Base-by-base conservation (phyloP, 768 basidiomycete genomes). In the Amanita rimosa region DNA sequence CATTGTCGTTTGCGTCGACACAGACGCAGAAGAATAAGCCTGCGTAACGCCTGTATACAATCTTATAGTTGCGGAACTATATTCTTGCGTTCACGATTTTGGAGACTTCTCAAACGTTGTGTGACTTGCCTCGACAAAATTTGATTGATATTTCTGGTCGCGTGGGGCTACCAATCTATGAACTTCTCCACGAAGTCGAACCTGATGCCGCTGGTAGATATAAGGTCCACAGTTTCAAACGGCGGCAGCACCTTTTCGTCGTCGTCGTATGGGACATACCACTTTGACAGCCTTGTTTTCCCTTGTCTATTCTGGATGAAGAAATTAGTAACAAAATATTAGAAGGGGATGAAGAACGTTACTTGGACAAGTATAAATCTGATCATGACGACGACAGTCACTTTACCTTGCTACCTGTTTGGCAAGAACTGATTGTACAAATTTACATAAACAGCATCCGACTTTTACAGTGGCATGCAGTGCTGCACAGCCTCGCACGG, bases 241-340 rank as follows among this genome's bases (percentile, higher is more conserved):
- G n/a, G 22, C 22, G 22, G 22, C 52, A 29, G 19, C 11, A 90
- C 91, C 83, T 98, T 99, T 74, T 98, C 96, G 57, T 99, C 96
- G 61, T 99, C 96, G 57, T 97, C 94, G 57, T 93, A 98, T 1
- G 96, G 96, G 22, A 90, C 90, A 70, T 98, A 98, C 95, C 95
- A 99, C 67, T 98, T 98, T 8, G 91, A 93, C 44, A 98, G 65
- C 49, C 96, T 75, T 3, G 95, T 98, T 71, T 99, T 99, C 14
- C 96, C 96, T 70, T 99, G 96, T 35, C 95, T 82, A 63, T 98
- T 98, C 93, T 98, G 56, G 3, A 37, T 8, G 17, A 10, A 21
- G 6, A 21, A 34, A 16, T 35, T 16, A 27, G n/a, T 52, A 49
- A 21, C 38, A 10, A 48, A 44, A 16, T 29, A 11, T 29, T 29